Evolutionary conservation across 2,329 filamentous ascomycete genomes (phyloP).

Genomic region (Hyphodiscus sp.): DNA sequence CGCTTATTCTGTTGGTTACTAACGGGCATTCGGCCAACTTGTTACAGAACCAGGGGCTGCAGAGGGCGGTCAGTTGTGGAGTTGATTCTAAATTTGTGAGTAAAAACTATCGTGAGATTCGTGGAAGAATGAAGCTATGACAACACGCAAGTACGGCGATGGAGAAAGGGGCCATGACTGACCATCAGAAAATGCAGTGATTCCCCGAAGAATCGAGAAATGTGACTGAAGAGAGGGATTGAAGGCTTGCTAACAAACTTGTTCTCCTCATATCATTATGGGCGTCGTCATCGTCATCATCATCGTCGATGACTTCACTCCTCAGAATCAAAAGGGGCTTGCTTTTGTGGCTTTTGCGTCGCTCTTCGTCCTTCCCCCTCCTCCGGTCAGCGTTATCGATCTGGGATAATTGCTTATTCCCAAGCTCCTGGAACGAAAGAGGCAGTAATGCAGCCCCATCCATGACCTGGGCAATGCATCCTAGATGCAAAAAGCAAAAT

Average conservation of each 20-base stretch:
- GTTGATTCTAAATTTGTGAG: conserved; percentile 10
- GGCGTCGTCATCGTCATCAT: neutral
- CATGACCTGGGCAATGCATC: conserved; percentile 2
- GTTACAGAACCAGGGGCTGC: neutral
- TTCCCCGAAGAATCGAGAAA: neutral
- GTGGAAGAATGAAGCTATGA: conserved; percentile 2
- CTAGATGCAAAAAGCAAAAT: conserved; percentile 7
- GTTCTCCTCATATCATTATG: neutral
- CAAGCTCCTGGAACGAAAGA: conserved; percentile 14
- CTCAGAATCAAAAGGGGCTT: no score
- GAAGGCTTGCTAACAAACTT: neutral
- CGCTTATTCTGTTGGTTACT: neutral
- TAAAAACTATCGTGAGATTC: conserved; percentile 15
- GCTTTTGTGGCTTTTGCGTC: neutral
- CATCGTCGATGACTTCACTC: neutral
- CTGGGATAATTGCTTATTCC: conserved; percentile 17
- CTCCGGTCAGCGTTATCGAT: conserved; percentile 3
- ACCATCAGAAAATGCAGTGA: conserved; percentile 13
- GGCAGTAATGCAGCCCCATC: conserved; percentile 1
- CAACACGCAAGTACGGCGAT: neutral
- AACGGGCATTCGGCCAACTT: neutral
- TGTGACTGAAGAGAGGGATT: neutral
- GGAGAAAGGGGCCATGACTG: neutral
- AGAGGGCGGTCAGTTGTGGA: neutral
- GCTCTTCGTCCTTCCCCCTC: conserved; percentile 4